Conservation (phyloP, 2,329 filamentous ascomycete species). For the Ophiostoma himal-ulmi region DNA sequence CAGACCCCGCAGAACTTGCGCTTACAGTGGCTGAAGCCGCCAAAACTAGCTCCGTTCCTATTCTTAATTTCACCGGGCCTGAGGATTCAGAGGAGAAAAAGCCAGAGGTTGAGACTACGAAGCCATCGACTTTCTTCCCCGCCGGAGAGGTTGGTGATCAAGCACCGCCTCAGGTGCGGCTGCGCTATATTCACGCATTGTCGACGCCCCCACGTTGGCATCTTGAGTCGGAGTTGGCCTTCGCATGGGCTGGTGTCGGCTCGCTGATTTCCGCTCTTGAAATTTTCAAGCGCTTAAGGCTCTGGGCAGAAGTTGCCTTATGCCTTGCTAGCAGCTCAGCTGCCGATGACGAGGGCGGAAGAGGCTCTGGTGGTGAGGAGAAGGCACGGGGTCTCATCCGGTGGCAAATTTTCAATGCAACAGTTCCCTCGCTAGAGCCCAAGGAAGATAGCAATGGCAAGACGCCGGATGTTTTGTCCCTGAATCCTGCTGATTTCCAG, state of each 20-base stretch:
- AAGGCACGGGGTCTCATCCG: conserved; percentile 74
- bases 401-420: conserved; percentile 69
- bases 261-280: conserved; percentile 85
- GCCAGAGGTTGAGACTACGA: conserved; percentile 37
- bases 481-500: conserved; percentile 47
- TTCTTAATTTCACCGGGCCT: conserved; percentile 42
- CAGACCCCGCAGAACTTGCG: background rate
- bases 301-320: conserved; percentile 92
- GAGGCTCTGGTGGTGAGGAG: conserved; percentile 60
- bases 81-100: conserved; percentile 25
- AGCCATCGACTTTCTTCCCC: conserved; percentile 75
- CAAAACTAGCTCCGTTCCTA: conserved; percentile 37
- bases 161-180: conserved; percentile 66
- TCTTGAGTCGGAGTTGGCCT: conserved; percentile 85
- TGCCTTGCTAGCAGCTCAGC: conserved; percentile 64
- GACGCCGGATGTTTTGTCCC: conserved; percentile 50
- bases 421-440: conserved; percentile 33
- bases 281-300: conserved; percentile 86
- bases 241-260: conserved; percentile 85
- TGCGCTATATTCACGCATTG: conserved; percentile 78
- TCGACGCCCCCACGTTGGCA: conserved; percentile 87
- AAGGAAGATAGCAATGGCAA: conserved; percentile 44
- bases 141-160: conserved; percentile 69
- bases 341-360: conserved; percentile 52
- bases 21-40: background rate